Conservation (phyloP, 805 yeast genomes). For the Saccharomycopsis javanensis region DNA sequence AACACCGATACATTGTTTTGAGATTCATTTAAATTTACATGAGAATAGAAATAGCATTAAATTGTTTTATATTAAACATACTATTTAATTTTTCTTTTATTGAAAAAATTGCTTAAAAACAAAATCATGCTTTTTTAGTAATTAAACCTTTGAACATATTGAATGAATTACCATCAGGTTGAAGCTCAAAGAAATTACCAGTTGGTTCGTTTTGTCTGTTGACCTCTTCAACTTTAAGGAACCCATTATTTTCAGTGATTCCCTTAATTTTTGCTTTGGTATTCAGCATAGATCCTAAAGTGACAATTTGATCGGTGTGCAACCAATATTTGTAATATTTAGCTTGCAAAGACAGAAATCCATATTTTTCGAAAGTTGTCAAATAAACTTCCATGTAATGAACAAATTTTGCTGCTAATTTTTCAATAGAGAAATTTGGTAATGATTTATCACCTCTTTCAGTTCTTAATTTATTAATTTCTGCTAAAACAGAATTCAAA, state of each 20-base stretch:
- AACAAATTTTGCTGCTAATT: conserved; percentile 58
- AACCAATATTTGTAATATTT: conserved; percentile 82
- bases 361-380: conserved; percentile 46
- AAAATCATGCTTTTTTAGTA: conserved; percentile 6
- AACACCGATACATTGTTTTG: too few relatives aligned
- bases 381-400: conserved; percentile 56
- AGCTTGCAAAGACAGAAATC: conserved; percentile 57
- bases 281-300: conserved; percentile 41
- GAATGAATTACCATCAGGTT: conserved; percentile 96
- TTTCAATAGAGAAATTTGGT: conserved; percentile 37
- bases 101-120: neutral
- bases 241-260: conserved; percentile 76
- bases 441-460: conserved; percentile 34
- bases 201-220: conserved; percentile 36
- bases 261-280: conserved; percentile 53
- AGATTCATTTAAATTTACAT: too few relatives aligned
- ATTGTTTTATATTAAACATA: too few relatives aligned
- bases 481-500: conserved; percentile 55
- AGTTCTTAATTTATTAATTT: conserved; percentile 45
- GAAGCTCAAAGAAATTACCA: conserved; percentile 57
- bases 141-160: conserved; percentile 89
- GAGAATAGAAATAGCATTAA: too few relatives aligned
- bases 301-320: conserved; percentile 67
- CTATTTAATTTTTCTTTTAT: neutral
- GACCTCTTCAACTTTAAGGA: conserved; percentile 66